Evolutionary conservation across 192 early-diverging fungal genomes (phyloP).

Genomic region (Podila minutissima): DNA sequence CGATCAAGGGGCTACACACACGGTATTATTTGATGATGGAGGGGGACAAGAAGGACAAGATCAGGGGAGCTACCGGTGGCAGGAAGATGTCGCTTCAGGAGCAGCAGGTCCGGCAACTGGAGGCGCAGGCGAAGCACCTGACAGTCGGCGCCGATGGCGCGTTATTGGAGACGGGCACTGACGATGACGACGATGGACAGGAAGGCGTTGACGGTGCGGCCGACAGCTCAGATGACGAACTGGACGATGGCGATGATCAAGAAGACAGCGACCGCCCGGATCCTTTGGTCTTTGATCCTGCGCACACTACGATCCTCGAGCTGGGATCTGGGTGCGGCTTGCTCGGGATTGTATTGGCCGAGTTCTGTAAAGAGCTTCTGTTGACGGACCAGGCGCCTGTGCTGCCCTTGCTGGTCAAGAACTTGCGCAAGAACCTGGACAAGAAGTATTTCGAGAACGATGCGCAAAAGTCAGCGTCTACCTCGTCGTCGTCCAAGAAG

Average conservation of each 20-base stretch:
- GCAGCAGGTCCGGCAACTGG: constrained; percentile 23
- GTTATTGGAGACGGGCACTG: not conserved
- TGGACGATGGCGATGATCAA: constrained; percentile 1
- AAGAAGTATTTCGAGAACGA: constrained; percentile 33
- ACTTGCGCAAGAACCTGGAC: constrained; percentile 53
- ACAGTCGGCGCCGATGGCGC: constrained; percentile 17
- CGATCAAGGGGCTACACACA: constrained; percentile 16
- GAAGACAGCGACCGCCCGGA: not conserved
- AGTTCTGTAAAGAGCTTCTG: constrained; percentile 48
- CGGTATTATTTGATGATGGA: constrained; percentile 3
- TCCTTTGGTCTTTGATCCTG: constrained; percentile 26
- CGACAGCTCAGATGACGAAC: not conserved
- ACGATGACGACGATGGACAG: not conserved
- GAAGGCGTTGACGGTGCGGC: not conserved
- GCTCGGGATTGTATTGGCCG: constrained; percentile 53
- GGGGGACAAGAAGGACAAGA: not conserved
- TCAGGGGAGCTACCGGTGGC: not conserved
- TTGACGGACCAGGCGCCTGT: constrained; percentile 56
- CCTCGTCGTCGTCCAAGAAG: not conserved
- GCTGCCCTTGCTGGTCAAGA: constrained; percentile 53
- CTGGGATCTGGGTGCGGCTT: constrained; percentile 58
- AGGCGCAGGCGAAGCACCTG: constrained; percentile 29
- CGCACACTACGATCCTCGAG: constrained; percentile 43
- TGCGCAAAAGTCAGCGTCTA: not conserved
- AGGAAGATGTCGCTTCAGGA: not conserved